Percentiles rank a stretch among this genome's conserved stretches.
Evolutionary conservation across 2,329 filamentous ascomycete species (phyloP).

Genomic region (Metarhizium humberi): DNA sequence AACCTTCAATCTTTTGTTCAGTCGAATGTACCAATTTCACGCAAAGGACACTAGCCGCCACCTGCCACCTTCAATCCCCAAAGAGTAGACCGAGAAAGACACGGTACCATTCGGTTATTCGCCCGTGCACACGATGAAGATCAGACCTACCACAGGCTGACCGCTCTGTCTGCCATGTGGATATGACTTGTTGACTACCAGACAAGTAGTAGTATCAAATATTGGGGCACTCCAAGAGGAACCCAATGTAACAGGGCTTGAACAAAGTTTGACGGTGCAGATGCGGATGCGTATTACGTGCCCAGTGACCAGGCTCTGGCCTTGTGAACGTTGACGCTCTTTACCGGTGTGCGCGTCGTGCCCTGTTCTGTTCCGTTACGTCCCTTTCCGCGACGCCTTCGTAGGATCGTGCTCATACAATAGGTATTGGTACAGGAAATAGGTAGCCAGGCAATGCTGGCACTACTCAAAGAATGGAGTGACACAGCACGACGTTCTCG

Average conservation of each 20-base stretch:
- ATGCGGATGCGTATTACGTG: background rate
- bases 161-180: background rate
- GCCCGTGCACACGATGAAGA: background rate
- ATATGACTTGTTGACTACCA: background rate
- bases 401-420: background rate
- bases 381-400: background rate
- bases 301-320: background rate
- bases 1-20: background rate
- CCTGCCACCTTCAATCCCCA: slow-evolving; percentile 1
- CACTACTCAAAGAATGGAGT: background rate
- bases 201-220: background rate
- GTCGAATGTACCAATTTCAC: background rate
- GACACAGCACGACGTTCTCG: background rate
- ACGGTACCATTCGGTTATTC: background rate
- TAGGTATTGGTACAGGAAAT: background rate
- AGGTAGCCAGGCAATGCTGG: background rate
- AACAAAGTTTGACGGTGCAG: background rate
- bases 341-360: background rate
- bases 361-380: background rate
- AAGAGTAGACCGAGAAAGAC: background rate
- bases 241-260: background rate
- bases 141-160: background rate
- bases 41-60: background rate
- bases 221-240: background rate
- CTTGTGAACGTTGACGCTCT: background rate